phyloP scores from a whole-genome alignment of 768 basidiomycete species.

The Termitomyces sp. region DNA sequence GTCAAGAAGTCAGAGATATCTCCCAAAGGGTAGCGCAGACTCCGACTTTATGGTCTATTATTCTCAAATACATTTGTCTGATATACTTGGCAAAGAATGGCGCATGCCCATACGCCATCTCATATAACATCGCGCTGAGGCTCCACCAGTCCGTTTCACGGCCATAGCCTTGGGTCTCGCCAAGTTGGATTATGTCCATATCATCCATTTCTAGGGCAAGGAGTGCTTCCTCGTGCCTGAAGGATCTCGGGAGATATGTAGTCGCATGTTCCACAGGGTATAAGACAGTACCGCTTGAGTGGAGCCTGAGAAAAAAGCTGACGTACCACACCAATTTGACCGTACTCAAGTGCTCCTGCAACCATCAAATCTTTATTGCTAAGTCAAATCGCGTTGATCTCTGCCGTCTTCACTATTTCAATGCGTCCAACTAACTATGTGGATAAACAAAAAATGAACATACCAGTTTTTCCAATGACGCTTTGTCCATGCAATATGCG shows the following conservation, averaged over 20 bases:
- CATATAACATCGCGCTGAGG: slow-evolving; percentile 87
- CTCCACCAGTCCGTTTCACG: slow-evolving; percentile 98
- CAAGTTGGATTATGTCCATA: slow-evolving; percentile 26
- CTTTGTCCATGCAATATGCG: slow-evolving; percentile 73
- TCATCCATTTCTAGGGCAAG: slow-evolving; percentile 74
- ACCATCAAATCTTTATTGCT: slow-evolving; percentile 64
- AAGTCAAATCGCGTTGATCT: slow-evolving; percentile 70
- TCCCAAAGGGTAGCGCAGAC: neutral
- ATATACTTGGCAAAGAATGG: slow-evolving; percentile 93
- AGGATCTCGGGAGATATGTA: slow-evolving; percentile 96
- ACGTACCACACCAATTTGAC: slow-evolving; percentile 83
- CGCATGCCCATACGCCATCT: slow-evolving; percentile 78
- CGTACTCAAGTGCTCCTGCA: slow-evolving; percentile 76
- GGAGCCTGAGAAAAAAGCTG: no score
- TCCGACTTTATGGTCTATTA: slow-evolving; percentile 70
- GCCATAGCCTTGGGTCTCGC: slow-evolving; percentile 56
- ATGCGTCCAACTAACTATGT: neutral
- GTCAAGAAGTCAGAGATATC: slow-evolving; percentile 4
- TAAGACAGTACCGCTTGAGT: slow-evolving; percentile 64
- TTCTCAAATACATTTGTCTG: slow-evolving; percentile 74
- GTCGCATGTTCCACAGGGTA: slow-evolving; percentile 91
- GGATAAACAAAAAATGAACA: slow-evolving; percentile 14
- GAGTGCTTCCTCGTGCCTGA: slow-evolving; percentile 77
- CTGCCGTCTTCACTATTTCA: slow-evolving; percentile 59
- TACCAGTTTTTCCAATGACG: slow-evolving; percentile 72